phyloP scores from a whole-genome alignment of 2,329 filamentous ascomycete genomes.

The Daldinia eschscholtzii region DNA sequence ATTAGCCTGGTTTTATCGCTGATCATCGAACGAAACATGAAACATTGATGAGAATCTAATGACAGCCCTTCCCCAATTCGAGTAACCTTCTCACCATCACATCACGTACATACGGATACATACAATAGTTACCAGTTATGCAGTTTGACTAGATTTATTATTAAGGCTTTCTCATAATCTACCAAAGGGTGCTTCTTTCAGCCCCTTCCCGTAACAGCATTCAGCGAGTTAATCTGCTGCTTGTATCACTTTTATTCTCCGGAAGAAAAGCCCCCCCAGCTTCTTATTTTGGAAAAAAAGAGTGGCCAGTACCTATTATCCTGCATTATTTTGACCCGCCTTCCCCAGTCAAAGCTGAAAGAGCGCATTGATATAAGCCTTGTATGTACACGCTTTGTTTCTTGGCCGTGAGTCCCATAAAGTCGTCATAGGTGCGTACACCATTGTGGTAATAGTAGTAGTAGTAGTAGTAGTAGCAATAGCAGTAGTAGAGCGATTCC shows the following conservation, averaged over 20 bases:
- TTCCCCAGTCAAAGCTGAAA: conserved; percentile 2
- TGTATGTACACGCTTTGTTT: conserved; percentile 28
- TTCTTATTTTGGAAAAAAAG: conserved; percentile 4
- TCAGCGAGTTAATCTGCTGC: background rate
- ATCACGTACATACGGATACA: background rate
- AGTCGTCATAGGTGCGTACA: conserved; percentile 28
- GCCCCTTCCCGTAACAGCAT: conserved; percentile 12
- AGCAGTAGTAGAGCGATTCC: conserved; percentile 13
- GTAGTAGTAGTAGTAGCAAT: too few species aligned
- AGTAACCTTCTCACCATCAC: background rate
- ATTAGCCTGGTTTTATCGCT: background rate
- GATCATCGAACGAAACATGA: background rate
- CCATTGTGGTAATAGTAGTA: too few species aligned
- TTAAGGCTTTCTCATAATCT: conserved; percentile 11
- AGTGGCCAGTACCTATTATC: conserved; percentile 5
- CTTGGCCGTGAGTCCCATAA: conserved; percentile 36
- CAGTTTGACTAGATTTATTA: conserved; percentile 13
- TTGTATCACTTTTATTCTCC: conserved; percentile 6
- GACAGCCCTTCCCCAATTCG: background rate
- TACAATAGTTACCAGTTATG: background rate
- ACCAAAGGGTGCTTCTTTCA: background rate
- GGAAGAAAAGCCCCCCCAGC: background rate
- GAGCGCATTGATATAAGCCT: conserved; percentile 26
- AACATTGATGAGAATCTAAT: background rate
- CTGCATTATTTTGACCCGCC: conserved; percentile 15